Base-by-base conservation (phyloP, 2,329 filamentous ascomycete species). In the Akanthomyces dipterigenus region DNA sequence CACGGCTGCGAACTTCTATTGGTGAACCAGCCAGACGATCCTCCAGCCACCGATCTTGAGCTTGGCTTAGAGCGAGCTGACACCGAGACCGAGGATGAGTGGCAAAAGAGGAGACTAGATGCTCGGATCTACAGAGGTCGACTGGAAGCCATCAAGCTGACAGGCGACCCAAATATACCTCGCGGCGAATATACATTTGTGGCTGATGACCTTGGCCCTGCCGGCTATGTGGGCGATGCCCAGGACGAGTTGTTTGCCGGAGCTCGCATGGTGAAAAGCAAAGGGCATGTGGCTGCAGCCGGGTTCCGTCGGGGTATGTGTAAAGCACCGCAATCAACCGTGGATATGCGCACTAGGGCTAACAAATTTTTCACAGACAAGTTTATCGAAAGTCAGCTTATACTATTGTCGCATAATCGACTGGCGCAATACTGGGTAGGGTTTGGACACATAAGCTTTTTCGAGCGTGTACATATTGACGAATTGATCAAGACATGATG, bases 1-100 rank as follows among this genome's bases (percentile, higher is more conserved):
- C 93, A 98, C 68, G 92, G 93, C 1, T 93, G 89, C 71, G 93
- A 98, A 72, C 96, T 97, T 61, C 70, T 98, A 5, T 78, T 96
- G 14, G 78, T 98, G 50, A 79, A 91, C 66, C 95, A 99, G 69
- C 86, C 86, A 0, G 78, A 82, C 20, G 77, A 80, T 36, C 73
- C 76, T 45, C 67, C 71, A 1, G 68, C 67, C 3, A 71, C 75
- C 1, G 72, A 79, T 60, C 71, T 75, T 24, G 73, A 78, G 48
- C 69, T 76, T 4, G 74, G 74, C 1, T 69, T 84, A 2, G 65
- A 72, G 5, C 76, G 75, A 50, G 60, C 65, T 9, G 69, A 74
- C 1, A 68, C 67, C 14, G 82, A 87, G 66, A 75, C 75, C 5
- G 72, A 78, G 18, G 73, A 75, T 11, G 75, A 74, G n/a, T 84